Evolutionary conservation across 1,139 yeast species (phyloP), one percentile per base, ranked within the genome.

Genomic region (Suhomyces guaymorum): DNA sequence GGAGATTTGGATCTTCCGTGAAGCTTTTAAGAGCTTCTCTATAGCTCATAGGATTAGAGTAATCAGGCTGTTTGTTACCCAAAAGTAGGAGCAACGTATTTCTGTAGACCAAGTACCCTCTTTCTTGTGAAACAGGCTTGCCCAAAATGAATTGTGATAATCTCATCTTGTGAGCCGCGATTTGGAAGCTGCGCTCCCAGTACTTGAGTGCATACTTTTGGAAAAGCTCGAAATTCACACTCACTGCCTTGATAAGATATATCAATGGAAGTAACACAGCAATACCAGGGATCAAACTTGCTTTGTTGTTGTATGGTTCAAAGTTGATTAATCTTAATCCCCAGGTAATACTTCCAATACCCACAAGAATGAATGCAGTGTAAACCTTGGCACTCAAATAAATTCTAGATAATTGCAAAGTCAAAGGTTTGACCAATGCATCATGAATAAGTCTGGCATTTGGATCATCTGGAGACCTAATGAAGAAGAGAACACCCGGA

Each of bases 381-480:
- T 94, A 92, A 15, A 88, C 87, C 35, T 80, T 68, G 11, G 81
- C 94, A 28, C 96, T 85, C 20, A 88, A 62, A 6, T 73, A 72
- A 27, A 92, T 83, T 44, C 96, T 72, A 22, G 84, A 78, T 23
- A 90, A 49, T 55, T 92, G 97, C 28, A 83, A 65, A 10, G 63
- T 46, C 48, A 90, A 71, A 1, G 96, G 87, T 45, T 85, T 80
- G 36, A 84, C 82, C 42, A 92, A 63, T 1, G 95, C 94, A 54
- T 90, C 96, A 47, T 88, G 92, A 29, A 92, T 75, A n/a, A 94
- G 76, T 44, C 92, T 78, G 27, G 89, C 82, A 48, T 88, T 84
- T 19, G 96, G 96, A 54, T 92, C 97, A 48, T 90, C 96, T 2
- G 97, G 96, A 20, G 95, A 89, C 45, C 96, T 73, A 38, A 94